Evolutionary conservation across 2,329 filamentous ascomycete genomes (phyloP), one percentile per base, ranked within the genome.

Genomic region (Scleromitrula shiraiana): DNA sequence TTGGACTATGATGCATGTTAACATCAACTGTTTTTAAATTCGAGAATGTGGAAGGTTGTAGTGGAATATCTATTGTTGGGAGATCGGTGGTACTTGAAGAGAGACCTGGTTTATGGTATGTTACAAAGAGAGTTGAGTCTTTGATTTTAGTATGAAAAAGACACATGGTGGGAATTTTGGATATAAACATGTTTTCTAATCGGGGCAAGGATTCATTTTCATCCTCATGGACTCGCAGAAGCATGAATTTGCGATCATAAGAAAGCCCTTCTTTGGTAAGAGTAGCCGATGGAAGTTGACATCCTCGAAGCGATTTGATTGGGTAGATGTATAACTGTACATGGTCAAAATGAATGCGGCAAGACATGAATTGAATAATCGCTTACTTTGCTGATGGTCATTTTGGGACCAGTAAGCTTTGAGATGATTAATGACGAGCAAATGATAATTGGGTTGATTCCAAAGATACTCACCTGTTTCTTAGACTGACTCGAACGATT

Each of bases 221-320:
- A 8, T 37, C 4, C 4, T 66, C 56, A 15, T 68, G 60, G 53
- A 76, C 68, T 56, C 75, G 76, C 52, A 79, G 73, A 4, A 88
- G 73, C 77, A 88, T 85, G 65, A 86, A 88, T 27, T 72, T 71
- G 8, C 85, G 76, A 67, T 89, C 85, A 61, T 84, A 68, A 33
- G 70, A 68, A 56, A 87, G 70, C 12, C 84, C 83, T 53, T 79
- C 74, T n/a, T 71, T 69, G 5, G 75, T 76, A 39, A 87, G 64
- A n/a, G 66, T 65, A 3, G 80, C 72, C 0, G 67, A 64, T 4
- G 69, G 50, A 26, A 88, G 67, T 15, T 71, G 64, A 46, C 83
- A 75, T 42, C 76, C 77, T 29, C 80, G 77, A n/a, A 88, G 73
- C 7, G 75, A 82, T 62, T 88, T 88, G 67, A 88, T 81, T 35